A percentile compares a stretch with the other conserved stretches of the same genome.
Conservation (phyloP, 2,329 filamentous ascomycete species). For the Anthostomella pinea region DNA sequence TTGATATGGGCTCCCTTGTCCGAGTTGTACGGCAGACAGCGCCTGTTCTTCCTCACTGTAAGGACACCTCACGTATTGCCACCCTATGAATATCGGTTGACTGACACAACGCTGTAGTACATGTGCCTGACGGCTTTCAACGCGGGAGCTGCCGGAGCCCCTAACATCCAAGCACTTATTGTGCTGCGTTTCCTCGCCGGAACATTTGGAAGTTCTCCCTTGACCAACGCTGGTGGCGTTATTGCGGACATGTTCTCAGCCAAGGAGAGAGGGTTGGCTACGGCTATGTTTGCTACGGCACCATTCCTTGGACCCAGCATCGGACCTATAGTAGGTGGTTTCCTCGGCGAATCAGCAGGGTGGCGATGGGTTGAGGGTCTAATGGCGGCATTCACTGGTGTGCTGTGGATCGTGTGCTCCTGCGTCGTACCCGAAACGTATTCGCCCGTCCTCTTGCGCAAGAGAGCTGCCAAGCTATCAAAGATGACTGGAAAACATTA, state of each 20-base stretch:
- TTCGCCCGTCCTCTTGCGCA: constrained; percentile 54
- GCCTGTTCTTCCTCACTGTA: constrained; percentile 51
- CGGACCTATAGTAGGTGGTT: constrained; percentile 65
- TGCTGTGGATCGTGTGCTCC: constrained; percentile 53
- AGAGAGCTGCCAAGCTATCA: constrained; percentile 50
- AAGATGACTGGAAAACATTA: constrained; percentile 54
- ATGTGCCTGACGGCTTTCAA: constrained; percentile 56
- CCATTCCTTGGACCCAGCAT: constrained; percentile 65
- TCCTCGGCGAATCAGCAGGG: constrained; percentile 59
- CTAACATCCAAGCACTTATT: constrained; percentile 53
- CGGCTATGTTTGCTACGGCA: constrained; percentile 62
- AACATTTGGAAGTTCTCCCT: constrained; percentile 53
- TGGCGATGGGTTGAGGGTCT: constrained; percentile 71
- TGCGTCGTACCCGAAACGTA: constrained; percentile 60
- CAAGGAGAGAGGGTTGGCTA: constrained; percentile 50
- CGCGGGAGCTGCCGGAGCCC: constrained; percentile 50
- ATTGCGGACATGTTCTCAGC: constrained; percentile 57
- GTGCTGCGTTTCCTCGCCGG: constrained; percentile 61
- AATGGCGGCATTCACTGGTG: constrained; percentile 61
- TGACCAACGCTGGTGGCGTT: constrained; percentile 57
- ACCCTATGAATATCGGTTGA: constrained; percentile 1
- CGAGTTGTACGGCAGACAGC: constrained; percentile 57
- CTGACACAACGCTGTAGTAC: constrained; percentile 37
- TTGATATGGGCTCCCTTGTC: constrained; percentile 65
- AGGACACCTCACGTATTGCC: constrained; percentile 5